These are phyloP conservation scores for Fusarium hainanense DNA, from an alignment of 2,329 filamentous ascomycete genomes.

Conservation along the genomic window DNA sequence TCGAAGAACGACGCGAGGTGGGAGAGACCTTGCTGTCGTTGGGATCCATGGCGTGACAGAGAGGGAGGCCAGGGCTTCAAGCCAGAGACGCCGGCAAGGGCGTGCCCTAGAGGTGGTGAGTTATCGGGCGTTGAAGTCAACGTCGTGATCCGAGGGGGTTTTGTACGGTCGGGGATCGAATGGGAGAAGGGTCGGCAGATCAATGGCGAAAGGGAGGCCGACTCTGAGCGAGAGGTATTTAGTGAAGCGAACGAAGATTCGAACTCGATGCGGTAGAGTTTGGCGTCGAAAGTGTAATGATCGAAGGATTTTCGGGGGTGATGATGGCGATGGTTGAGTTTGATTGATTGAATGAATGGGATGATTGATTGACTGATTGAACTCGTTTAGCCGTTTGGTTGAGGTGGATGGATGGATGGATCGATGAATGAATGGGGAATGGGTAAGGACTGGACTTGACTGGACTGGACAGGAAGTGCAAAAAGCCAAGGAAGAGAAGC, in stretches of 20 bases:
- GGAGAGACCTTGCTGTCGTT: constrained; percentile 53
- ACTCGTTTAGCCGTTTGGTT: constrained; percentile 20
- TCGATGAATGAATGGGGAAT: constrained; percentile 22
- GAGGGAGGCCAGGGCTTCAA: constrained; percentile 38
- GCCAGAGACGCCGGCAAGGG: constrained; percentile 43
- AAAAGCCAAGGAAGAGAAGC: constrained; percentile 39
- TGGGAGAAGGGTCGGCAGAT: constrained; percentile 18
- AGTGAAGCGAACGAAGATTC: constrained; percentile 17
- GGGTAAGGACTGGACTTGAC: constrained; percentile 28
- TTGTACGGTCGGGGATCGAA: constrained; percentile 16
- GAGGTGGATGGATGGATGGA: constrained; percentile 26
- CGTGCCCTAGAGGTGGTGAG: constrained; percentile 39
- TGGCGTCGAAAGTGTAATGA: neutral
- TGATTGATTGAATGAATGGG: constrained; percentile 17
- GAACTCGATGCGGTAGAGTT: constrained; percentile 1
- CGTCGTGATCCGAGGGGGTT: constrained; percentile 30
- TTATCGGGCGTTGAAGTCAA: constrained; percentile 31
- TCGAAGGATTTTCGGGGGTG: constrained; percentile 16
- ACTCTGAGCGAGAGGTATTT: constrained; percentile 13
- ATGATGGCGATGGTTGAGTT: constrained; percentile 9
- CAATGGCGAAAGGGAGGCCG: constrained; percentile 24
- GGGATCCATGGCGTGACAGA: constrained; percentile 54
- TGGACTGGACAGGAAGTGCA: constrained; percentile 36
- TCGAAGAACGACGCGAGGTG: constrained; percentile 57
- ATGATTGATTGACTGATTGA: constrained; percentile 11